A percentile compares a stretch with the other conserved stretches of the same genome.
These are phyloP conservation scores for Bryoerythrophyllum caledonicum DNA, from an alignment of 225 moss, liverwort and hornwort species.

Conservation along the genomic window DNA sequence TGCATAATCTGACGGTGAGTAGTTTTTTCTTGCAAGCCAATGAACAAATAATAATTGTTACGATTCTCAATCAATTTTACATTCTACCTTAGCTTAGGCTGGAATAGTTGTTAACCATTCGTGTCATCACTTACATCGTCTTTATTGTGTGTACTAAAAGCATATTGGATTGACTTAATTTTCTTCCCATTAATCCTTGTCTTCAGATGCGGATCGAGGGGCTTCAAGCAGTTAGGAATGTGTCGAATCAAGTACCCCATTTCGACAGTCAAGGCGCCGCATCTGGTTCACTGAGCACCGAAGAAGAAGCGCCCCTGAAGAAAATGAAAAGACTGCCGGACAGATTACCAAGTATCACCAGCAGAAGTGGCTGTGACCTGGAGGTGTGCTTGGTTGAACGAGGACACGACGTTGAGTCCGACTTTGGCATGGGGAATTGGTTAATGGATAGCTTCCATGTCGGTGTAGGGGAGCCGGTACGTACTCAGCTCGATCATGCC, in stretches of 20 bases:
- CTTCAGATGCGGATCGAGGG: constrained; percentile 87
- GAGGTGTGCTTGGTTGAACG: constrained; percentile 76
- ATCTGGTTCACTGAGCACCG: constrained; percentile 14
- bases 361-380: constrained; percentile 72
- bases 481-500: constrained; percentile 4
- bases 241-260: constrained; percentile 13
- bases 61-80: not conserved
- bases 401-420: constrained; percentile 44
- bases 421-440: constrained; percentile 71
- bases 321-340: constrained; percentile 32
- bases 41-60: constrained; percentile 3
- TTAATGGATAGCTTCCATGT: constrained; percentile 75
- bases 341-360: constrained; percentile 53
- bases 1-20: constrained; percentile 84
- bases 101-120: not conserved
- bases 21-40: not conserved
- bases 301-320: constrained; percentile 26
- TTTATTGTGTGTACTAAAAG: not conserved
- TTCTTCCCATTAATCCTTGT: constrained; percentile 5
- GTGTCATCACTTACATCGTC: not conserved
- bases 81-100: not conserved
- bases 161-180: not conserved
- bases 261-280: constrained; percentile 13
- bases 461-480: constrained; percentile 85
- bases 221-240: constrained; percentile 76